Evolutionary conservation across 2,329 filamentous ascomycete species (phyloP).

Genomic region (Ascochyta viciae-villosae): DNA sequence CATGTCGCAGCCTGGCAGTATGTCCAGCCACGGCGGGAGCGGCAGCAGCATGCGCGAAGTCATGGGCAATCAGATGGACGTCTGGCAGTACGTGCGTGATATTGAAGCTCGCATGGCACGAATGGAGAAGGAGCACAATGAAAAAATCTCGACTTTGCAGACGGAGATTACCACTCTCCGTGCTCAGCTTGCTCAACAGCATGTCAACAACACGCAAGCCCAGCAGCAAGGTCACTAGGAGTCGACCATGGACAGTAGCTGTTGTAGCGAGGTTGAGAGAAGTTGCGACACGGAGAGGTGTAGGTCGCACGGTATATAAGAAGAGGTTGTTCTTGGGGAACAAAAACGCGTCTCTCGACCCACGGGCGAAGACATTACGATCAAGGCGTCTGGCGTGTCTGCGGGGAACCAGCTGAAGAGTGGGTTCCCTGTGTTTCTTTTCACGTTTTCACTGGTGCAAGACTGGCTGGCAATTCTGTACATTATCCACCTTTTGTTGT

Average conservation of each 20-base stretch:
- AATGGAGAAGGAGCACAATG: conserved; percentile 57
- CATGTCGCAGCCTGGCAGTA: conserved; percentile 58
- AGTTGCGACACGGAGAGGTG: not conserved
- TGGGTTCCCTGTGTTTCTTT: not conserved
- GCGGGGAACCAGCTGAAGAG: conserved; percentile 3
- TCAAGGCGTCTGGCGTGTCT: conserved; percentile 7
- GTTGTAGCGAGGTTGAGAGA: not conserved
- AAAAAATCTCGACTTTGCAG: conserved; percentile 53
- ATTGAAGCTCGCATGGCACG: conserved; percentile 64
- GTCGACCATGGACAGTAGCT: not conserved
- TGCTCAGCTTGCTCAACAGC: conserved; percentile 47
- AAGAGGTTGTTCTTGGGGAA: not conserved
- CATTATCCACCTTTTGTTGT: conserved; percentile 8
- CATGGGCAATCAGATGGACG: conserved; percentile 63
- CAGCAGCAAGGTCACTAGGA: conserved; percentile 19
- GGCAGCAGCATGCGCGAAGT: conserved; percentile 71
- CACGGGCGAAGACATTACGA: conserved; percentile 13
- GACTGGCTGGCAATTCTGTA: conserved; percentile 12
- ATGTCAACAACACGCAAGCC: conserved; percentile 35
- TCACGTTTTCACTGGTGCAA: not conserved
- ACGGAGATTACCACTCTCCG: conserved; percentile 53
- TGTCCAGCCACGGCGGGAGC: conserved; percentile 64
- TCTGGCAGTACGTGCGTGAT: conserved; percentile 76
- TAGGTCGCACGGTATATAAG: conserved; percentile 7
- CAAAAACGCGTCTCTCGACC: conserved; percentile 11